Base-by-base conservation (phyloP, 2,329 filamentous ascomycete species). In the Lachnellula hyalina region DNA sequence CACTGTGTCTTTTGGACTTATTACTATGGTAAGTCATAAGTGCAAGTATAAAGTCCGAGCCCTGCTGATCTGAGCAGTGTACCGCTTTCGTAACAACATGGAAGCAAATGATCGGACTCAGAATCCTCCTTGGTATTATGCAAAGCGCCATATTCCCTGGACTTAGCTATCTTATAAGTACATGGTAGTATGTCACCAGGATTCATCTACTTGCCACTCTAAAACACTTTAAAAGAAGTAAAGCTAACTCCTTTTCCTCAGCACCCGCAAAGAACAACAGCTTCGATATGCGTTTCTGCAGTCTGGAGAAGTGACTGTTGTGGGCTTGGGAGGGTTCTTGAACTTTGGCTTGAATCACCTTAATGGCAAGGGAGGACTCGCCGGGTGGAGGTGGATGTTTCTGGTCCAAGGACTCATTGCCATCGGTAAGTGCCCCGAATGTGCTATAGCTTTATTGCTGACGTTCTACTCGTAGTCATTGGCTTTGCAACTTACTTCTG, bases 331-430 rank as follows among this genome's bases (percentile, higher is more conserved):
- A 19, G 58, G 54, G 4, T 65, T 67, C 41, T 28, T 65, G 35
- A 89, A 89, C 66, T 89, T 79, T 63, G 85, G 80, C 0, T 74
- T 89, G n/a, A 86, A 87, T 55, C 75, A 81, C 48, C 72, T 87
- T 2, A 69, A 86, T 60, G 82, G 83, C 1, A 72, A 68, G 9
- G 74, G 72, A 2, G 73, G 74, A 6, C 71, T 86, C 17, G 71
- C 71, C 2, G 83, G 83, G 40, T 87, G 85, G 84, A 75, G 82
- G 40, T 87, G 84, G 84, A 87, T 86, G 70, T 86, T 86, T 67
- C 77, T 71, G 17, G 67, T 73, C 41, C 72, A 76, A 63, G 73
- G 73, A 12, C 45, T 73, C 9, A 81, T 87, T 60, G 77, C 84
- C 4, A 76, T 77, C 56, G 61, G 66, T 66, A 60, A 60, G 61